Percentiles rank a stretch among this genome's conserved stretches.
Conservation (phyloP, 2,329 filamentous ascomycete genomes). For the Colletotrichum sublineola region DNA sequence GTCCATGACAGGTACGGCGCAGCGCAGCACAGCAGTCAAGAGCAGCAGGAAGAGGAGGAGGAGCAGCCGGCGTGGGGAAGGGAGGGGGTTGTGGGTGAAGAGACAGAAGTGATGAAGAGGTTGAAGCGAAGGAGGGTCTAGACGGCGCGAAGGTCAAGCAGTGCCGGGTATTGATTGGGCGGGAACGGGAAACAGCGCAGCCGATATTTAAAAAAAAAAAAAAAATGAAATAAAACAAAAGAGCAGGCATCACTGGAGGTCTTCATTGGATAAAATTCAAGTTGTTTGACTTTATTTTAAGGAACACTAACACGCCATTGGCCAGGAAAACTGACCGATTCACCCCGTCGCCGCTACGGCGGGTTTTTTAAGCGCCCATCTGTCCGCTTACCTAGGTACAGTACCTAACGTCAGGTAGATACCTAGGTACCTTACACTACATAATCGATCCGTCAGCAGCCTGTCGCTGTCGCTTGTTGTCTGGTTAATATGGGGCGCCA, state of each 20-base stretch:
- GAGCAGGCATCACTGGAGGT: conserved; percentile 6
- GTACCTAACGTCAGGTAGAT: no score
- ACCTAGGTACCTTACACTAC: no score
- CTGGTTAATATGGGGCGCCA: conserved; percentile 15
- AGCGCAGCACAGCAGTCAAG: conserved; percentile 16
- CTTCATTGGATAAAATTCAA: conserved; percentile 50
- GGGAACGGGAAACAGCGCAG: conserved; percentile 14
- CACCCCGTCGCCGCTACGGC: conserved; percentile 20
- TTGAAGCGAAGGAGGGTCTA: conserved; percentile 22
- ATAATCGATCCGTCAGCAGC: conserved; percentile 14
- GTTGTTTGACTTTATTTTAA: conserved; percentile 47
- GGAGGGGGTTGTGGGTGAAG: conserved; percentile 10
- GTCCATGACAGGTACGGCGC: conserved; percentile 32
- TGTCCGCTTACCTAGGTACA: not conserved
- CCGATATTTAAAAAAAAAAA: not conserved
- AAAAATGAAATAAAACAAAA: not conserved
- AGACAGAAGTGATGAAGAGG: not conserved
- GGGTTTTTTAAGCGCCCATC: conserved; percentile 41
- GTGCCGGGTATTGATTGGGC: conserved; percentile 25
- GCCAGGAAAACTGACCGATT: conserved; percentile 29
- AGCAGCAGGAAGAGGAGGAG: conserved; percentile 14
- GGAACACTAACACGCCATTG: conserved; percentile 47
- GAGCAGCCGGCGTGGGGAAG: conserved; percentile 23
- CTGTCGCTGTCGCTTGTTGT: conserved; percentile 38
- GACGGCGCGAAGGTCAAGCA: conserved; percentile 37